Base-by-base conservation (phyloP, 306 rosid genomes). In the Cucumis hystrix region DNA sequence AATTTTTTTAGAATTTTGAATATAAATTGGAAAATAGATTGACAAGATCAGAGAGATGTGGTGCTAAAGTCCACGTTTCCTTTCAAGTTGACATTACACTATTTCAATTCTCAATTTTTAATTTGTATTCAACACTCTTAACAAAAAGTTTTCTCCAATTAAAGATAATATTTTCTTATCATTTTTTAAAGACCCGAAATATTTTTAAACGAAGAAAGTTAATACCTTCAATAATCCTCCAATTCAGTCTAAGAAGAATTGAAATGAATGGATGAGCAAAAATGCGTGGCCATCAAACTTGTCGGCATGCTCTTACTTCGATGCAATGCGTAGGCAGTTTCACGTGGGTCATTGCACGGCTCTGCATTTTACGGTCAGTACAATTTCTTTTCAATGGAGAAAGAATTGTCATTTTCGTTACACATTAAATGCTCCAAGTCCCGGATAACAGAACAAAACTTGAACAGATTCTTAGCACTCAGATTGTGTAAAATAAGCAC, bases 291-390 rank as follows among this genome's bases (percentile, higher is more conserved):
- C 6, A 14, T 65, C 72, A 68, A 68, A 68, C 55, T 43, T 68
- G 74, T 40, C 74, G 16, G 56, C 35, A 41, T 45, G 57, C 75
- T 23, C 75, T 70, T 45, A 13, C 58, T 70, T 20, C 75, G 57
- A 70, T 45, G 75, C 58, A 43, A 45, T 71, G 20, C 13, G 28
- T 16, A 33, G 6, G 40, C 60, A 47, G 23, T 49, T 71, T 71
- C 76, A 71, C 76, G 76, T 71, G 76, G 59, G 8, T 71, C 21
- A 71, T 15, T 49, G 60, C 20, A 71, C 76, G 23, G 60, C 20
- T 15, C 75, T 49, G 58, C 76, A 70, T 28, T 25, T 30, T 70
- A 47, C 55, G 59, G 39, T 23, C 15, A 70, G 58, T 45, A 70
- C 59, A 70, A 23, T 25, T 25, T 70, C 76, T 47, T 21, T 4